Base-by-base conservation (phyloP, 2,329 filamentous ascomycete genomes). In the Fusarium anthophilum region DNA sequence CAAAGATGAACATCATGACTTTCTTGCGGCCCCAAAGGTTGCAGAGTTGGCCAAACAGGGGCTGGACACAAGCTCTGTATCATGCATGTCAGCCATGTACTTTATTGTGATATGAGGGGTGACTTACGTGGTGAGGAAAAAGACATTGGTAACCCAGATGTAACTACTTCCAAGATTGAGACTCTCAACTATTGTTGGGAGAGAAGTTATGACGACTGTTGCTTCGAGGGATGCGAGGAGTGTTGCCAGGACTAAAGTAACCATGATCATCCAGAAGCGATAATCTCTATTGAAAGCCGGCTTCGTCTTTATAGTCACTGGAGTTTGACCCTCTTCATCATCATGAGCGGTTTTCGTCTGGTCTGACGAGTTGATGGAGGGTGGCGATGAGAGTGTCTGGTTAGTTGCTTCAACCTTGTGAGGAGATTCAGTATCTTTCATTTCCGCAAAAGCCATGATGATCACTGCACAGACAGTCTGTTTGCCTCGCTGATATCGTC, bases 11-110 rank as follows among this genome's bases (percentile, higher is more conserved):
- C 1, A 88, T 78, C 22, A 81, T 80, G 30, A 83, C 77, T 55
- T 80, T 83, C 28, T 85, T 82, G 4, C 88, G 82, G 7, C 89
- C 88, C 69, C 86, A 90, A n/a, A 90, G 82, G 59, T 89, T 83
- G 20, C 85, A 82, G 2, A 87, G 70, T 70, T 89, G 86, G 2
- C 86, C 87, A 48, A 85, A 86, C 0, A 89, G 70, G 0, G 88
- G 88, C 57, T 87, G 87, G 5, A 88, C 62, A 28, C 62, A 72
- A 15, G 76, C 72, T n/a, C 76, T 78, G 3, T 18, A 22, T 24
- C 20, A 7, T 30, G 51, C 20, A 7, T 30, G 51, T 72, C 20
- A 69, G 45, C 22, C 28, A 48, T 15, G 6, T 11, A 4, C 1
- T 11, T 11, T 8, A 3, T 1, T 11, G 14, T 8, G 11, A 12